Conservation (phyloP, 768 basidiomycete genomes). For the Gelatoporia subvermispora region DNA sequence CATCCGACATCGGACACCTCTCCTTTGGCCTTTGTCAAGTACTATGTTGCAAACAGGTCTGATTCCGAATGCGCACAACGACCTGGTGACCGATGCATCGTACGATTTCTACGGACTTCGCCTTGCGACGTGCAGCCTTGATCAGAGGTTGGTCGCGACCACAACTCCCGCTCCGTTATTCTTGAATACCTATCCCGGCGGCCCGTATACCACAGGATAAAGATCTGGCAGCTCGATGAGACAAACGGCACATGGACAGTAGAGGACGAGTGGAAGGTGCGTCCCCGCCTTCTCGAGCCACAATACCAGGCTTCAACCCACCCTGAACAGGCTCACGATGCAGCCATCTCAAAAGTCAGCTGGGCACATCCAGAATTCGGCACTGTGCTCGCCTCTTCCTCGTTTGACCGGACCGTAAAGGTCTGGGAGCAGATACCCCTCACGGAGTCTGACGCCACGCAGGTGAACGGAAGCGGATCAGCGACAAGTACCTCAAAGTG, state of each 20-base stretch:
- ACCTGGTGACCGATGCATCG: slow-evolving; percentile 79
- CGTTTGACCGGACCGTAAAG: slow-evolving; percentile 89
- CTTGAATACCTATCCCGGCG: too few species aligned
- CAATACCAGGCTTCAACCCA: too few species aligned
- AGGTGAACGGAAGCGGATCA: slow-evolving; percentile 21
- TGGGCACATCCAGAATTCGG: slow-evolving; percentile 97
- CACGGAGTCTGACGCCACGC: slow-evolving; percentile 20
- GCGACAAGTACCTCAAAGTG: slow-evolving; percentile 44
- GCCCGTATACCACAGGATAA: too few species aligned
- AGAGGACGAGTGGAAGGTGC: slow-evolving; percentile 90
- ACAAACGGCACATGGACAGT: slow-evolving; percentile 66
- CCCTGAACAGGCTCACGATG: slow-evolving; percentile 96
- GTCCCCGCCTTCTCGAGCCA: slow-evolving; percentile 12
- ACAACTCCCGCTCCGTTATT: slow-evolving; percentile 8
- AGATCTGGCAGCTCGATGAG: slow-evolving; percentile 80
- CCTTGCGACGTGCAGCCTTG: slow-evolving; percentile 76
- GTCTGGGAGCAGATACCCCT: slow-evolving; percentile 74
- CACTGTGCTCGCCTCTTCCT: slow-evolving; percentile 77
- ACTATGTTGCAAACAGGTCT: slow-evolving; percentile 79
- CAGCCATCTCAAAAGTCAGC: slow-evolving; percentile 73
- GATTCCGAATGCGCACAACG: slow-evolving; percentile 72
- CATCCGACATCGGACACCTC: too few species aligned
- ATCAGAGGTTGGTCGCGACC: slow-evolving; percentile 55
- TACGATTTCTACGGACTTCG: slow-evolving; percentile 89
- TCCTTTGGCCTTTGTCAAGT: too few species aligned